A percentile compares a stretch with the other conserved stretches of the same genome.
phyloP scores from a whole-genome alignment of 208 protist genomes.

The Leishmania martiniquensis region DNA sequence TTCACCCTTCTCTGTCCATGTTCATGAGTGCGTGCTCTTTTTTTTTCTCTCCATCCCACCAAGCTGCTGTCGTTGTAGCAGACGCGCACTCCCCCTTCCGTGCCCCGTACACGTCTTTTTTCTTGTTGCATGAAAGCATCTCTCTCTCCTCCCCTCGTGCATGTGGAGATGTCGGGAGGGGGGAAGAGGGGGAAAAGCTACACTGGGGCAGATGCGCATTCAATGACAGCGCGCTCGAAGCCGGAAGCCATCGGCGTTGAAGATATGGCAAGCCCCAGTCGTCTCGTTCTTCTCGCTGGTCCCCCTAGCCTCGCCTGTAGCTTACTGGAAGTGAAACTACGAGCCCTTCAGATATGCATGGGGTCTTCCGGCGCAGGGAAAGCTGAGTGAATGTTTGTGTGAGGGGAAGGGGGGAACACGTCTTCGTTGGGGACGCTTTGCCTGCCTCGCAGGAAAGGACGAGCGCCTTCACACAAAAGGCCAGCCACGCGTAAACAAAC shows the following conservation, averaged over 20 bases:
- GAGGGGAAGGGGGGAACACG: neutral
- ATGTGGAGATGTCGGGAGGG: neutral
- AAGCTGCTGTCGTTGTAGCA: neutral
- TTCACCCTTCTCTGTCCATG: constrained; percentile 1
- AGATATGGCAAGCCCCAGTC: neutral
- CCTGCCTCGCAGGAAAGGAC: neutral
- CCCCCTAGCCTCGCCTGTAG: neutral
- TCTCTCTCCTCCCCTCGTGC: neutral
- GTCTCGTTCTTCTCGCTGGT: neutral
- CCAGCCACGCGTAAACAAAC: neutral
- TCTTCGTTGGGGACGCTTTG: neutral
- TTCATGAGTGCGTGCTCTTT: neutral
- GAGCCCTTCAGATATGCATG: neutral
- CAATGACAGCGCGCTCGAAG: neutral
- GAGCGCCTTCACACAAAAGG: neutral
- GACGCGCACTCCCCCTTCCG: neutral
- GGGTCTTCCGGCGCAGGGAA: neutral
- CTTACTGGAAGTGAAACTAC: neutral
- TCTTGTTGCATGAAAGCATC: neutral
- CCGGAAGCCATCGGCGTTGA: neutral
- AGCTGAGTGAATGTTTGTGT: neutral
- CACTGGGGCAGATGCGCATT: neutral
- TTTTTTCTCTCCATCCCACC: neutral
- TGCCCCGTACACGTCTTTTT: neutral
- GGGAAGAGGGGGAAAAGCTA: neutral